phyloP scores from a whole-genome alignment of 2,329 filamentous ascomycete genomes.

The Epichloe sylvatica region DNA sequence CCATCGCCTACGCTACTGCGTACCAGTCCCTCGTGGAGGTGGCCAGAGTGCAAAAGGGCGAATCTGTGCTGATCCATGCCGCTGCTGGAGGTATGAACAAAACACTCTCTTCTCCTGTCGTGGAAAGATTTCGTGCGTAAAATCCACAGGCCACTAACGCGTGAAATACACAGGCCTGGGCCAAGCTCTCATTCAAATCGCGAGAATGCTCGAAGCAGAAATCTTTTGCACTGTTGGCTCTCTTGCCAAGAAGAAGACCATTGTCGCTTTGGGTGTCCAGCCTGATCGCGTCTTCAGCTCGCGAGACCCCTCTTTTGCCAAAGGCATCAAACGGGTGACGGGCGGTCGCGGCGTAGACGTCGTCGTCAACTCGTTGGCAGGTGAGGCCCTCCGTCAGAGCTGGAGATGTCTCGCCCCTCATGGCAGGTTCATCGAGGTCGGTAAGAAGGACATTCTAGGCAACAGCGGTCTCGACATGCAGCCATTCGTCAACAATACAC shows the following conservation, averaged over 20 bases:
- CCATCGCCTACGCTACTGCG: not conserved
- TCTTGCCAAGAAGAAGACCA: constrained; percentile 14
- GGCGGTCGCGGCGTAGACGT: constrained; percentile 7
- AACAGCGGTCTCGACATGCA: constrained; percentile 18
- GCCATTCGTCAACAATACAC: not conserved
- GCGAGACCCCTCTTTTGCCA: not conserved
- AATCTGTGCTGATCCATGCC: constrained; percentile 18
- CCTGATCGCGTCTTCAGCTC: constrained; percentile 6
- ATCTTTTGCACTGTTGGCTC: constrained; percentile 17
- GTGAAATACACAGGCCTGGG: not conserved
- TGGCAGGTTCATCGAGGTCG: constrained; percentile 20
- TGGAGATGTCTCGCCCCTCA: constrained; percentile 17
- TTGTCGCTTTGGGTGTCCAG: constrained; percentile 11
- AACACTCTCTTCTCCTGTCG: no score
- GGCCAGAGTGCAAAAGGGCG: constrained; percentile 17
- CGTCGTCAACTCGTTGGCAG: not conserved
- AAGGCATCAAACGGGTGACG: not conserved
- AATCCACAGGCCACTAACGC: no score
- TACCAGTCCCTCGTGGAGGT: not conserved
- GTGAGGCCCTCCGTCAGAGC: constrained; percentile 9
- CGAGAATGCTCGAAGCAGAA: constrained; percentile 1
- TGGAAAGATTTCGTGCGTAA: no score
- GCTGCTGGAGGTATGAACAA: constrained; percentile 7
- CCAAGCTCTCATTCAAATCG: constrained; percentile 5
- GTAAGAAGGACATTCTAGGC: constrained; percentile 13